These are phyloP conservation scores for Tagetes erecta DNA, from an alignment of 129 eudicot genomes.

Conservation along the genomic window DNA sequence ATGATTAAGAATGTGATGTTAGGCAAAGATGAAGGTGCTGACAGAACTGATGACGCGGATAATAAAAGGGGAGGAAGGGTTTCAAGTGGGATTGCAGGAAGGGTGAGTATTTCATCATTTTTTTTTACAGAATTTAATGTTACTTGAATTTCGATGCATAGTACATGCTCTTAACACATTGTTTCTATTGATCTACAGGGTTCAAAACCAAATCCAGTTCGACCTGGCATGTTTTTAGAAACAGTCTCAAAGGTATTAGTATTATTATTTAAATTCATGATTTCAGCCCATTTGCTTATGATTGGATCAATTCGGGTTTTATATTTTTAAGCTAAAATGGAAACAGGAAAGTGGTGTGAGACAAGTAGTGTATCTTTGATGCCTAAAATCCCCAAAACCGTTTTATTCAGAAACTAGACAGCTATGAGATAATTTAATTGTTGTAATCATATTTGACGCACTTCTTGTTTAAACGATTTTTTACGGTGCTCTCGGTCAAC, in stretches of 20 bases:
- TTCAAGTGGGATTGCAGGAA: constrained; percentile 60
- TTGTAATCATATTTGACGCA: background rate
- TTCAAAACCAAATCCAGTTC: constrained; percentile 74
- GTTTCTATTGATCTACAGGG: constrained; percentile 46
- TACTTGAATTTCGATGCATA: background rate
- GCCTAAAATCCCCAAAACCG: background rate
- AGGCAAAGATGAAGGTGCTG: constrained; percentile 96
- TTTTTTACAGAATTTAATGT: background rate
- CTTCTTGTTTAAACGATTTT: background rate
- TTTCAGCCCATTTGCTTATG: background rate
- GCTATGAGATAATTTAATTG: background rate
- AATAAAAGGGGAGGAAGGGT: constrained; percentile 33
- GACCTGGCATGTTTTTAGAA: constrained; percentile 99
- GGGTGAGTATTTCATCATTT: constrained; percentile 44
- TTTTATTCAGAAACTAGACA: background rate
- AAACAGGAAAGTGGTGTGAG: background rate
- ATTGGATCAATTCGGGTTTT: background rate
- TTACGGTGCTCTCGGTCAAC: background rate
- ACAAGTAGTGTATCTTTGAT: background rate
- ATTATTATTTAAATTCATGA: background rate
- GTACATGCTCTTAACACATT: constrained; percentile 18
- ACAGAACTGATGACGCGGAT: constrained; percentile 40
- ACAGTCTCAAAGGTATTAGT: constrained; percentile 86
- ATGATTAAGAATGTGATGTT: constrained; percentile 89
- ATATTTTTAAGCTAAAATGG: background rate